phyloP scores from a whole-genome alignment of 1,139 yeast species.

The Scheffersomyces quercinus region DNA sequence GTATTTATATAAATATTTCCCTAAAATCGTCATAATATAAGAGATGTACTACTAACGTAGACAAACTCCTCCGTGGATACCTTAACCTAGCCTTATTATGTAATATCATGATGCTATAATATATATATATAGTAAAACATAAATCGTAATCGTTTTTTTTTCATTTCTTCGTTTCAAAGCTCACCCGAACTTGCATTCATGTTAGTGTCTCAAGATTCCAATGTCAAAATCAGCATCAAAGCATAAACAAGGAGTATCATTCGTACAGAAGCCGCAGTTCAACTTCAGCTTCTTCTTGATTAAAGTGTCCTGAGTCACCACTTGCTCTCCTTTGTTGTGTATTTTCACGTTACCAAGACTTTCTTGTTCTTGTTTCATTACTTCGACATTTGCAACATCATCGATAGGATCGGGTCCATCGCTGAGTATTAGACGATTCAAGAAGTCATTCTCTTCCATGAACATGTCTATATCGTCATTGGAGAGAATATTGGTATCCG shows the following conservation, averaged over 20 bases:
- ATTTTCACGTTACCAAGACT: conserved; percentile 13
- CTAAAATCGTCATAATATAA: too few species aligned
- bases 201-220: conserved; percentile 1
- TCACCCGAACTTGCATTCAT: neutral
- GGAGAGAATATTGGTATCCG: neutral
- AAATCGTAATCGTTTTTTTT: too few species aligned
- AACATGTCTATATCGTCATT: conserved; percentile 12
- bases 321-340: conserved; percentile 6
- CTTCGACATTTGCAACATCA: neutral
- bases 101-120: too few species aligned
- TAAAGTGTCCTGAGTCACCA: neutral
- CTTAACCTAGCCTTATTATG: too few species aligned
- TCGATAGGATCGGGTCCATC: neutral
- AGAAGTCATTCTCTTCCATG: conserved; percentile 16
- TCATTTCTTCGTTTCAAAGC: too few species aligned
- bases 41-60: too few species aligned
- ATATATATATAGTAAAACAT: too few species aligned
- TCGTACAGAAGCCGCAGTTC: conserved; percentile 46
- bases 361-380: conserved; percentile 8
- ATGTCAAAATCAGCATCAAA: conserved; percentile 28
- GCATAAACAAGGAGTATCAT: conserved; percentile 44
- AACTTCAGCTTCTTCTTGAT: conserved; percentile 16
- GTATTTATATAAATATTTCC: too few species aligned
- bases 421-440: conserved; percentile 1
- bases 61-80: too few species aligned